Evolutionary conservation across 2,329 filamentous ascomycete genomes (phyloP).

Genomic region (Exophiala phaeomuriformis): DNA sequence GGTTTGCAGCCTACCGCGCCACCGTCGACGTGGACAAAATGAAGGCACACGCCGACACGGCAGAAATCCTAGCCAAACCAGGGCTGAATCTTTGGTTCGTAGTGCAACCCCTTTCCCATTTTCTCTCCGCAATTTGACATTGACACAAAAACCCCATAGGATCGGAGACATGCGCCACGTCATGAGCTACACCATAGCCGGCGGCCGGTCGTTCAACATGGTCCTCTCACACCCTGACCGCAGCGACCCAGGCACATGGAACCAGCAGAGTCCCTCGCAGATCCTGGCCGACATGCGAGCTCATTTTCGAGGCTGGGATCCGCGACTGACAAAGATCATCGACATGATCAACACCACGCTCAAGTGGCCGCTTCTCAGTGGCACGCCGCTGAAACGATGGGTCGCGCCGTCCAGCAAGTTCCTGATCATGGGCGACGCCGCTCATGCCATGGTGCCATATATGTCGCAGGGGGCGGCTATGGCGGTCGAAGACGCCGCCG

Average conservation of each 20-base stretch:
- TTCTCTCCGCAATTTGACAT: background rate
- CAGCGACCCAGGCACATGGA: constrained; percentile 32
- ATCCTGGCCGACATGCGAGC: constrained; percentile 30
- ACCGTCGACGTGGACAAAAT: constrained; percentile 23
- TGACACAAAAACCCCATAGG: constrained; percentile 5
- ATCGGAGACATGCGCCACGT: constrained; percentile 29
- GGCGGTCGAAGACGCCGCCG: constrained; percentile 40
- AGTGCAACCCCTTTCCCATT: background rate
- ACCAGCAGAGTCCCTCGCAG: constrained; percentile 26
- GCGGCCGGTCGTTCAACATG: constrained; percentile 42
- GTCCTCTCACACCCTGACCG: constrained; percentile 40
- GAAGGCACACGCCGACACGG: constrained; percentile 15
- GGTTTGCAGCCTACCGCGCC: constrained; percentile 22
- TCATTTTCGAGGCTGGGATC: constrained; percentile 22
- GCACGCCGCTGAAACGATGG: constrained; percentile 29
- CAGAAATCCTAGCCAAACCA: constrained; percentile 14
- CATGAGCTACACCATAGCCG: constrained; percentile 30
- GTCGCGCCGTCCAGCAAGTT: constrained; percentile 29
- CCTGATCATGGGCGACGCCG: constrained; percentile 39
- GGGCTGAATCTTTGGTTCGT: constrained; percentile 29
- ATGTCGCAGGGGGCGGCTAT: constrained; percentile 41
- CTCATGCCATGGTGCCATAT: constrained; percentile 42
- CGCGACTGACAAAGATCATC: constrained; percentile 34
- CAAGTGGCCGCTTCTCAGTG: constrained; percentile 32
- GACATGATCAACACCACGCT: constrained; percentile 31